These are phyloP conservation scores for Chenopodium album DNA, from an alignment of 148 eudicot genomes.

Conservation along the genomic window DNA sequence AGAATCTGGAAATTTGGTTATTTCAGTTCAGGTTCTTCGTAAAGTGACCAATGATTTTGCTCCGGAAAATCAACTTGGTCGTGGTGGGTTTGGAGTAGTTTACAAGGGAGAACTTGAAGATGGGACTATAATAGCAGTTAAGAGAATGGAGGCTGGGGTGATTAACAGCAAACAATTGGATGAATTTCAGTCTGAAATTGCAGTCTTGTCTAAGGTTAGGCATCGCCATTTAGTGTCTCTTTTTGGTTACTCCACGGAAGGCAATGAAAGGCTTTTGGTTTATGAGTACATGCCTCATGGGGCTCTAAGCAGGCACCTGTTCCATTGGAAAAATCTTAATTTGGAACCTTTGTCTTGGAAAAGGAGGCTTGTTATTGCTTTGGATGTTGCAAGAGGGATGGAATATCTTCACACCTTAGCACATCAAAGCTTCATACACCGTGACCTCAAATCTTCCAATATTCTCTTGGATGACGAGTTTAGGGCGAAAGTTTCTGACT, in stretches of 20 bases:
- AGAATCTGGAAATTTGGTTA: constrained; percentile 53
- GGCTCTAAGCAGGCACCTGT: constrained; percentile 64
- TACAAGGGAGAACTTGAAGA: constrained; percentile 64
- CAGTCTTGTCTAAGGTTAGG: constrained; percentile 65
- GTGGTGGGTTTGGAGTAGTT: constrained; percentile 81
- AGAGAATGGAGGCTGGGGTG: constrained; percentile 68
- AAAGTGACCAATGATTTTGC: constrained; percentile 62
- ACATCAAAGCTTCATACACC: constrained; percentile 70
- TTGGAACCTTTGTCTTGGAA: constrained; percentile 66
- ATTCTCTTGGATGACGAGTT: constrained; percentile 65
- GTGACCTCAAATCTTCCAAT: constrained; percentile 75
- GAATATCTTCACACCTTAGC: constrained; percentile 73
- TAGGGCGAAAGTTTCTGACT: constrained; percentile 74
- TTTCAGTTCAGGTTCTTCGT: constrained; percentile 61
- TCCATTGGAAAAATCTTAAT: constrained; percentile 50
- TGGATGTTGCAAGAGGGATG: constrained; percentile 79
- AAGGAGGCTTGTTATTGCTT: constrained; percentile 56
- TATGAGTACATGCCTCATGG: constrained; percentile 78
- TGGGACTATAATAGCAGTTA: constrained; percentile 71
- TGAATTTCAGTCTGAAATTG: constrained; percentile 74
- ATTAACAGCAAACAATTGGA: constrained; percentile 54
- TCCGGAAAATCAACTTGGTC: constrained; percentile 62
- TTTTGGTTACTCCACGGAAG: constrained; percentile 58
- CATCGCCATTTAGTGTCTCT: constrained; percentile 75
- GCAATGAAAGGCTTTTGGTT: constrained; percentile 66